Evolutionary conservation across 345 rosid genomes (phyloP), one percentile per base, ranked within the genome.

Genomic region (Rhodamnia argentea): DNA sequence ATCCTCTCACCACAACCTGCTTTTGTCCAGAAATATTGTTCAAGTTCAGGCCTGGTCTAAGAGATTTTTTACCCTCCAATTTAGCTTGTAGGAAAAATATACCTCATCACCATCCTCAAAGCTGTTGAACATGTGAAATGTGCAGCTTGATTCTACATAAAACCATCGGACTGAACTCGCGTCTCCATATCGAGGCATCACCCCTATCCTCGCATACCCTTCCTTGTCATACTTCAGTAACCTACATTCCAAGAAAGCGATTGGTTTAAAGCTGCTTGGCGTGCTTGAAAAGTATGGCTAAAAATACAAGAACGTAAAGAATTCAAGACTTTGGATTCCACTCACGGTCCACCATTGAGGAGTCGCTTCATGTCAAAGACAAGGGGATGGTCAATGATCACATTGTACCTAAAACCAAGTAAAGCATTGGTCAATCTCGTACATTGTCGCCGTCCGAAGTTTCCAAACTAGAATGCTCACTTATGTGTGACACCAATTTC

Each of bases 281-380:
- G 59, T 56, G 59, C 26, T 56, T 56, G 11, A 22, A 23, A 56
- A 54, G 3, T 22, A 9, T 56, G 59, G 5, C 59, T 22, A 56
- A 22, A 56, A 23, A 22, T 23, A 56, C 59, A 23, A 23, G 59
- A 56, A 56, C 22, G 23, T 23, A 22, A 56, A 8, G 4, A 9
- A 9, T 23, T 56, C 12, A 56, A 56, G n/a, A n/a, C 8, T 8
- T 56, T 22, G 59, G 59, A 56, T 56, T 12, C 29, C 12, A 92
- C 96, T 94, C 84, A 93, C 95, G 92, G 91, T 84, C 95, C 95
- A 37, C 95, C 95, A 18, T 58, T 74, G 58, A 90, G 24, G n/a
- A 94, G 92, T 83, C 93, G 85, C 52, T 84, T 56, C 59, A 88
- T 47, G 88, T 94, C 90, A 83, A 90, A 52, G 5, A 86, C 83